Conservation (phyloP, 768 basidiomycete species). For the Steccherinum ochraceum region DNA sequence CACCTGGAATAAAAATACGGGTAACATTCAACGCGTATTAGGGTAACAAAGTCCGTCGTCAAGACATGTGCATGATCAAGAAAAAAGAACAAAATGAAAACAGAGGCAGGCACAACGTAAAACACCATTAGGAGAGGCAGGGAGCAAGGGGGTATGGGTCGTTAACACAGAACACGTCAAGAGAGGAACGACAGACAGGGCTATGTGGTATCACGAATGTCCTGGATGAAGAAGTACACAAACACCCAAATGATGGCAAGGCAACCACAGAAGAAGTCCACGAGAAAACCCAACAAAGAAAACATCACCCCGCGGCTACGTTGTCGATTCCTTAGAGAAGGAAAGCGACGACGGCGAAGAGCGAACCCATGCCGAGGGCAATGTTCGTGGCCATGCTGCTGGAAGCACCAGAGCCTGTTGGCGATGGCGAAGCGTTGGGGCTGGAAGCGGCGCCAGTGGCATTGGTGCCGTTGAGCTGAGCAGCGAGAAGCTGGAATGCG, state of each 20-base stretch:
- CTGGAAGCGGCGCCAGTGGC: constrained; percentile 23
- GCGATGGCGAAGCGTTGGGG: constrained; percentile 1
- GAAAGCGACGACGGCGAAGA: constrained; percentile 15
- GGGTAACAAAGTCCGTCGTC: background rate
- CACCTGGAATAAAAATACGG: background rate
- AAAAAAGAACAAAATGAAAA: background rate
- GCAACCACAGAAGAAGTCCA: background rate
- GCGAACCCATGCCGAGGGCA: constrained; percentile 17
- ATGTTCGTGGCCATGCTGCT: constrained; percentile 8
- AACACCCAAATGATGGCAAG: background rate
- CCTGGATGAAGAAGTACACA: background rate
- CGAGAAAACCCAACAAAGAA: background rate
- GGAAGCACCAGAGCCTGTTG: constrained; percentile 8
- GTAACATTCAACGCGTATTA: background rate
- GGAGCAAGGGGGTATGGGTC: background rate
- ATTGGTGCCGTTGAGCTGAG: constrained; percentile 45
- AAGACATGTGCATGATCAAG: background rate
- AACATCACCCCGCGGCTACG: background rate
- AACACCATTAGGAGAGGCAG: background rate
- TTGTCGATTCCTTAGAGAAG: constrained; percentile 10
- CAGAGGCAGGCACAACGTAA: background rate
- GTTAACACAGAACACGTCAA: background rate
- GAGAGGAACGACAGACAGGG: background rate
- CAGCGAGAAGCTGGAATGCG: constrained; percentile 52
- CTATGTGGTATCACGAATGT: background rate